Evolutionary conservation across 2,329 filamentous ascomycete species (phyloP), one percentile per base, ranked within the genome.

Genomic region (Orbilia blumenaviensis): DNA sequence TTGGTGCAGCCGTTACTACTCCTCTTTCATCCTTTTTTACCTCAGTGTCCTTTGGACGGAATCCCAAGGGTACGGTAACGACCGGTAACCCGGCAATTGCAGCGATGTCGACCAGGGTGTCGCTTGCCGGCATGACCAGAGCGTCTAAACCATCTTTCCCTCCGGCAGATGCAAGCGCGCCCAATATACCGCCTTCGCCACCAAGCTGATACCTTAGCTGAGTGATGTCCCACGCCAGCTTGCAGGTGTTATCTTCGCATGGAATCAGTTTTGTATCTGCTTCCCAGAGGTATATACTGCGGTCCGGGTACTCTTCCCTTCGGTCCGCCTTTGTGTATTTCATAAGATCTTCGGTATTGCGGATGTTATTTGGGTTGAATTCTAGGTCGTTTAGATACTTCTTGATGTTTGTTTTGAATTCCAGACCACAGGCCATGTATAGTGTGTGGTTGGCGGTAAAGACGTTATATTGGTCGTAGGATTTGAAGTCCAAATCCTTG

Each of bases 361-460:
- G 56, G 9, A 76, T 29, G 18, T 69, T 61, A 36, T 76, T 68
- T 0, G 71, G 71, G 46, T 76, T 76, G 8, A 50, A 27, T 16
- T 32, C 48, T 1, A 76, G 34, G 16, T 52, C 52, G 23, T 63
- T 46, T 34, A 76, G 52, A 18, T 69, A 76, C 44, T 76, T 63
- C 21, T 66, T 76, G 3, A 76, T 16, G 29, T 66, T 66, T 3
- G 71, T 75, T 42, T 76, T 68, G 64, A 76, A 76, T 14, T 76
- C 71, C 10, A 76, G 32, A 3, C 44, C 44, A 3, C 44, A 18
- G 14, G 62, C 18, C 7, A 18, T 5, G 41, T 44, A 44, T 1
- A 44, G 41, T 8, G 56, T 61, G 12, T 23, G 54, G 21, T 69
- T 62, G 12, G 2, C 3, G 6, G 66, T 48, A 5, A 61, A 12